These are phyloP conservation scores for Ettlia oleoabundans DNA, from an alignment of 139 green algal species.

Conservation along the genomic window DNA sequence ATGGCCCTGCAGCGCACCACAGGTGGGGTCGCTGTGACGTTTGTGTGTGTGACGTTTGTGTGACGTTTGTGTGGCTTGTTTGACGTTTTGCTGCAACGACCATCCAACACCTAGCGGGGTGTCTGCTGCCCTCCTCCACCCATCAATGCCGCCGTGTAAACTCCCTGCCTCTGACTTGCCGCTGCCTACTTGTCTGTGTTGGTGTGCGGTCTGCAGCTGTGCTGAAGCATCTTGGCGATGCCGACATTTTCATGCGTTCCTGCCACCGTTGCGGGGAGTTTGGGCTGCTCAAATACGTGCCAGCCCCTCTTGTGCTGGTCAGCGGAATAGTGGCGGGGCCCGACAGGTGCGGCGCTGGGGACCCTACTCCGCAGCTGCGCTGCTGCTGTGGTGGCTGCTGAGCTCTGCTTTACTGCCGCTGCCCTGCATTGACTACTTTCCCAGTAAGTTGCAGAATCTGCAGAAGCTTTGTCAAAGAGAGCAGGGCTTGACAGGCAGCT, in stretches of 20 bases:
- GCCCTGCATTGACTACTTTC: too few relatives aligned
- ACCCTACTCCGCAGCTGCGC: too few relatives aligned
- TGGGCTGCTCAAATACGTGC: slow-evolving; percentile 63
- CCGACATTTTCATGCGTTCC: slow-evolving; percentile 59
- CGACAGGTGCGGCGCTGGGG: slow-evolving; percentile 51
- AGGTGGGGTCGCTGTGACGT: background rate
- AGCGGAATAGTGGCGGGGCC: slow-evolving; percentile 41
- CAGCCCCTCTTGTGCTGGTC: slow-evolving; percentile 50
- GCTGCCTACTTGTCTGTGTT: background rate
- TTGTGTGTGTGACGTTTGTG: background rate
- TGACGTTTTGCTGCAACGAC: too few relatives aligned
- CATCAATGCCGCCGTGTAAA: background rate
- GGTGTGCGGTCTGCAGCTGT: slow-evolving; percentile 11
- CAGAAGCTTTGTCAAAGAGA: too few relatives aligned
- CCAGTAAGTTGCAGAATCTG: too few relatives aligned
- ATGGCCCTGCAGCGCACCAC: slow-evolving; percentile 65
- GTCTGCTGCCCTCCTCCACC: background rate
- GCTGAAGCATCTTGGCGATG: slow-evolving; percentile 57
- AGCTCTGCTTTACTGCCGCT: too few relatives aligned
- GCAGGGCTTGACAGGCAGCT: too few relatives aligned
- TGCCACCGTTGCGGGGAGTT: slow-evolving; percentile 54
- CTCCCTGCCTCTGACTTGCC: background rate
- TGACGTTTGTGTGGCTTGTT: too few relatives aligned
- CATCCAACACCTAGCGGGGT: too few relatives aligned
- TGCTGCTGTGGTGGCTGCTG: too few relatives aligned